These are phyloP conservation scores for Trichoderma parareesei DNA, from an alignment of 495 filamentous ascomycete species.

Conservation along the genomic window DNA sequence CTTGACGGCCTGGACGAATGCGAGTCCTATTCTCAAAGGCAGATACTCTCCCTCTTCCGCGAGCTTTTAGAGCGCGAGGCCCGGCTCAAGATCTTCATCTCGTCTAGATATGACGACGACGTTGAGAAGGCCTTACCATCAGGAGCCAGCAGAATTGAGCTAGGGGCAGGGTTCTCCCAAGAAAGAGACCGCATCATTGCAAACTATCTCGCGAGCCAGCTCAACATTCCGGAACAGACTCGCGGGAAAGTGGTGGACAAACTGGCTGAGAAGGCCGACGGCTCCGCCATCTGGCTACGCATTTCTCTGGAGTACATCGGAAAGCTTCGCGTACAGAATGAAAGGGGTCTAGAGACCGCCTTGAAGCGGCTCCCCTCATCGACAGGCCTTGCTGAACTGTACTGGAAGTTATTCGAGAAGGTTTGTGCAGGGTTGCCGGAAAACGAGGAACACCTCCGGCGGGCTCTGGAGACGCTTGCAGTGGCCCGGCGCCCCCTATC, in stretches of 20 bases:
- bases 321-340: not conserved
- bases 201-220: not conserved
- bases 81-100: conserved; percentile 8
- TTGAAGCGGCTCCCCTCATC: not conserved
- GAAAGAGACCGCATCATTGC: not conserved
- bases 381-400: not conserved
- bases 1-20: not conserved
- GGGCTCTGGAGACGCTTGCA: conserved; percentile 13
- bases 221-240: not conserved
- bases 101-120: conserved; percentile 11
- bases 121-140: not conserved
- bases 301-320: conserved; percentile 7
- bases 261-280: conserved; percentile 4
- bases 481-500: conserved; percentile 11
- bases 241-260: conserved; percentile 4
- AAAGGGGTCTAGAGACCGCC: not conserved
- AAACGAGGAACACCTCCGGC: not conserved
- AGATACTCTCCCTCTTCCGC: conserved; percentile 8
- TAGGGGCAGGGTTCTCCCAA: not conserved
- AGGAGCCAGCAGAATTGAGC: not conserved
- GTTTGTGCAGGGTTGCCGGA: not conserved
- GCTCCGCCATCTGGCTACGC: conserved; percentile 15
- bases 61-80: conserved; percentile 7
- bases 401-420: not conserved
- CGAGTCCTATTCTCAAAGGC: not conserved